Evolutionary conservation across 2,329 filamentous ascomycete genomes (phyloP), one percentile per base, ranked within the genome.

Genomic region (Lachnellula suecica): DNA sequence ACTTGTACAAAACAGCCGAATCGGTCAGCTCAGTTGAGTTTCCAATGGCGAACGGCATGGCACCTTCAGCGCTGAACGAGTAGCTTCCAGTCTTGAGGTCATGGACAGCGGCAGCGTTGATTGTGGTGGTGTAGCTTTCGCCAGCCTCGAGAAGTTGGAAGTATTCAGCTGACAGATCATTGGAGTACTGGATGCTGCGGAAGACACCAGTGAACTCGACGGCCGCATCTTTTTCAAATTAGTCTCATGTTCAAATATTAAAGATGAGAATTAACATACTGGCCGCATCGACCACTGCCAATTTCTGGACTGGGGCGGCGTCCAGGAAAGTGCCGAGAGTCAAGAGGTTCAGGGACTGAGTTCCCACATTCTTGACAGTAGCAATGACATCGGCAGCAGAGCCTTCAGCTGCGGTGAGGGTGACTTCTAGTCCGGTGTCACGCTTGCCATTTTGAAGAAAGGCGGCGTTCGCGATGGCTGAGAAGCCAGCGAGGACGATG

Each of bases 41-140:
- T 40, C 71, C 71, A 20, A 74, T 72, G 25, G 83, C 79, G 50
- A 78, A 79, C 8, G 81, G 78, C 40, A 88, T 73, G 10, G 75
- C 72, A 5, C 85, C 85, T 4, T 71, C 70, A 4, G 82, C 75
- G 49, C 76, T 72, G 44, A 89, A 67, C 49, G 78, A 77, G 63
- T 83, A 83, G 46, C 72, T 70, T 52, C 83, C 84, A 46, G 79
- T 77, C 56, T 35, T 66, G 65, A 52, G 58, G 15, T 72, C 68
- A 59, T 77, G 73, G 4, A 76, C 66, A 51, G 72, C 65, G 24
- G 74, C 74, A 34, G 74, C 63, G 47, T 76, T 72, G 24, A 77
- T 68, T 3, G 70, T 73, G 17, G 73, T 64, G 44, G 72, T 70
- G 54, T 74, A 71, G 6, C 69, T 71, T 52, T 72, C 66, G 52